Evolutionary conservation across 2,329 filamentous ascomycete species (phyloP).

Genomic region (Trichoderma harzianum): DNA sequence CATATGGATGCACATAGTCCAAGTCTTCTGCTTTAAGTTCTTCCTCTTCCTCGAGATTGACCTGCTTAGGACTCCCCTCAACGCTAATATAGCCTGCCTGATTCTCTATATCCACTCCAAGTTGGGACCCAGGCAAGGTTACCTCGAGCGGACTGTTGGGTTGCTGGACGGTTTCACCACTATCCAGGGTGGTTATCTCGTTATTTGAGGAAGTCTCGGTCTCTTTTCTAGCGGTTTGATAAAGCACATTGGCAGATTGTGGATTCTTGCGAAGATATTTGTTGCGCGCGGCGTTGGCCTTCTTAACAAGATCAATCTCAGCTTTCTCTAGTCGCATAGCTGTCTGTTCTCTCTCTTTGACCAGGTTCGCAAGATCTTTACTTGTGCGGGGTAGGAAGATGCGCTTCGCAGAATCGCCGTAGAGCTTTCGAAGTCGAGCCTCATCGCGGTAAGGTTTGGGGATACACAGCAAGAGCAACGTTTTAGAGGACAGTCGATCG

Average conservation of each 20-base stretch:
- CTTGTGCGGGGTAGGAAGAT: constrained; percentile 82
- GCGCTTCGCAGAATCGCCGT: constrained; percentile 75
- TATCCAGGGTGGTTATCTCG: not conserved
- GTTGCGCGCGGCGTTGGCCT: constrained; percentile 67
- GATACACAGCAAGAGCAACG: constrained; percentile 84
- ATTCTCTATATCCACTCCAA: not conserved
- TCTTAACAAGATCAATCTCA: constrained; percentile 79
- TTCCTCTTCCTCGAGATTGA: constrained; percentile 8
- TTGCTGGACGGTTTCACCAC: not conserved
- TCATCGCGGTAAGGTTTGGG: constrained; percentile 75
- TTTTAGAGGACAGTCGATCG: constrained; percentile 82
- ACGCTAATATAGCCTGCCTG: not conserved
- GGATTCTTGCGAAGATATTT: constrained; percentile 41
- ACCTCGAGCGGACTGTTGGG: constrained; percentile 10
- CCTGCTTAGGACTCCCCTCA: not conserved
- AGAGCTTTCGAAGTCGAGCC: constrained; percentile 72
- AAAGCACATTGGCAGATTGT: not conserved
- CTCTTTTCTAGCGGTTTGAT: not conserved
- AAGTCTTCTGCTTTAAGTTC: constrained; percentile 28
- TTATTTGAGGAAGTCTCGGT: not conserved
- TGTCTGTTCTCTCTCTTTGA: constrained; percentile 75
- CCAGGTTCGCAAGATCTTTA: constrained; percentile 72
- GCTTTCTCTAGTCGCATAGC: constrained; percentile 81
- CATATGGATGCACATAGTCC: constrained; percentile 38
- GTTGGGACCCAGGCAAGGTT: constrained; percentile 11